Base-by-base conservation (phyloP, 2,329 filamentous ascomycete species). In the Teratosphaeria nubilosa region DNA sequence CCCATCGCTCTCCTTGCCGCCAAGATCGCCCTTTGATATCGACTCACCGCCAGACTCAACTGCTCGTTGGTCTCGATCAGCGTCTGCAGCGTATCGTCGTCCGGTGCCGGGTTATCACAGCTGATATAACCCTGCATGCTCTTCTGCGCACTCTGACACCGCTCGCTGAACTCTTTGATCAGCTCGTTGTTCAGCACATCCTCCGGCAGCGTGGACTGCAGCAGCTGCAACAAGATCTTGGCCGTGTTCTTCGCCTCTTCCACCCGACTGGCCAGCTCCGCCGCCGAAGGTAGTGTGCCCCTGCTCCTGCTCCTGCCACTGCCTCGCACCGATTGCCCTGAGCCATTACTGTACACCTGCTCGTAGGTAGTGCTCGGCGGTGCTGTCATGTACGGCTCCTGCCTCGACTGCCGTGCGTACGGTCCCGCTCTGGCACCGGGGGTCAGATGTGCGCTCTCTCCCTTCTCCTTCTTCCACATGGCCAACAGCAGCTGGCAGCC, bases 51-150 rank as follows among this genome's bases (percentile, higher is more conserved):
- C 51, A 88, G 83, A 60, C 90, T 88, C 31, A 99, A 79, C 70
- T 92, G 88, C 73, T 97, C 94, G 70, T 95, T 96, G 14, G 90
- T 94, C 73, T 96, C 91, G 68, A 99, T 96, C 61, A 99, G 77
- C 14, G 85, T 91, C 70, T 94, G 85, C 82, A 97, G 90, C 1
- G 92, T 97, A 65, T 96, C 87, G 68, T 96, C 92, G 72, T 97
- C 94, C 0, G 92, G 91, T 0, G 83, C 71, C 0, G 92, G 91
- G 69, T 90, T 82, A 58, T 87, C 85, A 53, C 86, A 83, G 50
- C 85, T 80, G 78, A 97, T 96, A 75, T 95, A 97, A 32, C 80
- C 80, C 68, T 96, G 91, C 65, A 97, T 85, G 69, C 87, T 90
- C 56, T 86, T 82, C 56, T 88, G 86, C 4, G 92, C 92, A 57